These are phyloP conservation scores for Hypoxylon intermedium DNA, from an alignment of 495 filamentous ascomycete species.

Conservation along the genomic window DNA sequence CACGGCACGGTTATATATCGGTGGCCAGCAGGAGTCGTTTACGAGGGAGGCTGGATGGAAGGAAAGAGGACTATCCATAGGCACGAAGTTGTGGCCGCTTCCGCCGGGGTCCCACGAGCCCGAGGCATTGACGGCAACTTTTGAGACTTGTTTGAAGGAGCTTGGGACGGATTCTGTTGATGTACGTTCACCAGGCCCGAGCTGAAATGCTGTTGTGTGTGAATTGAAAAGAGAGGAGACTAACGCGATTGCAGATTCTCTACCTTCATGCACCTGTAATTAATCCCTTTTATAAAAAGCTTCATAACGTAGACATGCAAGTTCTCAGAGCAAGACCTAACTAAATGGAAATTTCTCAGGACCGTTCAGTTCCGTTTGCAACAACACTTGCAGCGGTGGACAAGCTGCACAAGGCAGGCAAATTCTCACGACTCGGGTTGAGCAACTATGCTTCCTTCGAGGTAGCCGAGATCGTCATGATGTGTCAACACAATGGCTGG, in stretches of 20 bases:
- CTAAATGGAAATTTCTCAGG: slow-evolving; percentile 38
- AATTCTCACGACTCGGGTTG: slow-evolving; percentile 77
- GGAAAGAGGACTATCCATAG: slow-evolving; percentile 73
- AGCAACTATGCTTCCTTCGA: slow-evolving; percentile 84
- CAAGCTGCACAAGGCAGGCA: slow-evolving; percentile 76
- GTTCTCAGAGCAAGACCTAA: not conserved
- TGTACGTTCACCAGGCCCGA: slow-evolving; percentile 36
- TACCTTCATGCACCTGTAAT: slow-evolving; percentile 75
- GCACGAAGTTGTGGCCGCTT: slow-evolving; percentile 67
- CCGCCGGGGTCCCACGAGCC: slow-evolving; percentile 41
- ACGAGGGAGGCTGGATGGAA: slow-evolving; percentile 76
- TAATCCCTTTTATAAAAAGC: too few species aligned
- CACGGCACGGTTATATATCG: slow-evolving; percentile 73
- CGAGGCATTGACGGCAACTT: slow-evolving; percentile 39
- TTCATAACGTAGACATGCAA: not conserved
- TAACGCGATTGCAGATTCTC: slow-evolving; percentile 59
- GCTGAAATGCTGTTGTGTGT: too few species aligned
- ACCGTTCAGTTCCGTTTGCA: slow-evolving; percentile 72
- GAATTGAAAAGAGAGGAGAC: not conserved
- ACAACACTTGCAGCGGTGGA: slow-evolving; percentile 74
- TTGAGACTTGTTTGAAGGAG: slow-evolving; percentile 71
- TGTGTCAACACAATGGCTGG: slow-evolving; percentile 72
- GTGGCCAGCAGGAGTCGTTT: slow-evolving; percentile 76
- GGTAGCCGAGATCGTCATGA: slow-evolving; percentile 79
- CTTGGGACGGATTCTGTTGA: slow-evolving; percentile 76